Conservation (phyloP, 352 stramenopile species). For the Globisporangium nunn region DNA sequence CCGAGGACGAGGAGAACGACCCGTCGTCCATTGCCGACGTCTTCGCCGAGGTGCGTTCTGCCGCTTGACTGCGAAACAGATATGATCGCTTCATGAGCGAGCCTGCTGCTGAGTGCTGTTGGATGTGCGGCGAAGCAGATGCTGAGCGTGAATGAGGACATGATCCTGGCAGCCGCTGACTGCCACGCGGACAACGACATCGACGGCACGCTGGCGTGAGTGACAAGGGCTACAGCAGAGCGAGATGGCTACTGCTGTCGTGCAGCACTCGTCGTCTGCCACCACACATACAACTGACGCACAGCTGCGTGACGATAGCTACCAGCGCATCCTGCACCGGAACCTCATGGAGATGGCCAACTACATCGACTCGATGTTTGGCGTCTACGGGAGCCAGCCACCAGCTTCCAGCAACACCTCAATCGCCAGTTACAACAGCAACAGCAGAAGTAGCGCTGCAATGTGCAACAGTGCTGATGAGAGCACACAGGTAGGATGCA, state of each 20-base stretch:
- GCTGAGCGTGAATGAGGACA: slow-evolving; percentile 68
- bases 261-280: too few relatives aligned
- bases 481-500: too few relatives aligned
- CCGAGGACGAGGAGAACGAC: slow-evolving; percentile 29
- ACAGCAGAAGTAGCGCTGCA: background rate
- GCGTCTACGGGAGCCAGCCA: slow-evolving; percentile 47
- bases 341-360: slow-evolving; percentile 78
- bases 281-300: too few relatives aligned
- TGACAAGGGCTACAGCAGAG: background rate
- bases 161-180: slow-evolving; percentile 49
- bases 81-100: too few relatives aligned
- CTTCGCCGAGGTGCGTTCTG: slow-evolving; percentile 45
- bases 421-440: background rate
- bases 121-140: slow-evolving; percentile 27
- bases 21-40: slow-evolving; percentile 55
- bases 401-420: background rate
- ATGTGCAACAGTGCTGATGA: too few relatives aligned
- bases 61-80: background rate
- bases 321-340: slow-evolving; percentile 65
- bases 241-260: background rate
- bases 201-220: slow-evolving; percentile 46
- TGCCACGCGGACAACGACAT: slow-evolving; percentile 51
- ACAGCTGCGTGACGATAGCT: slow-evolving; percentile 18
- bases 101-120: too few relatives aligned
- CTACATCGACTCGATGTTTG: slow-evolving; percentile 72